phyloP scores from a whole-genome alignment of 208 protist species.

The Novymonas esmeraldas region DNA sequence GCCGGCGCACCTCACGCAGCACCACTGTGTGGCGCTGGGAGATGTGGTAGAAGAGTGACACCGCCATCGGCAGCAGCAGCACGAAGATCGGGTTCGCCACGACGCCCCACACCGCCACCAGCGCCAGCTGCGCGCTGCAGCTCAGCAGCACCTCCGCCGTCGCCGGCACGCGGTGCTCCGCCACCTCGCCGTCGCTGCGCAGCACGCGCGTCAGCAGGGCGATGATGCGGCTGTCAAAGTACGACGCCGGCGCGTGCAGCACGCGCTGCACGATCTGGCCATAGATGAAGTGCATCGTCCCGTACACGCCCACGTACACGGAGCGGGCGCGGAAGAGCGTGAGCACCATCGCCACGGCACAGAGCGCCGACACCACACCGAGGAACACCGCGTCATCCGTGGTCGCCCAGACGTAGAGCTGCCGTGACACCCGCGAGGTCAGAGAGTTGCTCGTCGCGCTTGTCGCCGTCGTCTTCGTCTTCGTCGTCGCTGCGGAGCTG shows the following conservation, averaged over 20 bases:
- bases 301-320: constrained; percentile 39
- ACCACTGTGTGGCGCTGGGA: constrained; percentile 51
- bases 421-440: neutral
- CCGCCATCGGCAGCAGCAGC: constrained; percentile 49
- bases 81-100: constrained; percentile 62
- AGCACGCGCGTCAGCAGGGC: constrained; percentile 46
- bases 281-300: constrained; percentile 48
- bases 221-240: constrained; percentile 53
- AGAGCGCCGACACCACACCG: constrained; percentile 18
- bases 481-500: neutral
- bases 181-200: constrained; percentile 50
- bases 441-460: neutral
- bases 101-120: constrained; percentile 48
- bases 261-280: constrained; percentile 49
- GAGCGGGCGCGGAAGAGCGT: constrained; percentile 37
- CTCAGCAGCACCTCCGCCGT: constrained; percentile 49
- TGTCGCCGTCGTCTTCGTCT: neutral
- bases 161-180: constrained; percentile 40
- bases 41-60: constrained; percentile 50
- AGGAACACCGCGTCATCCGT: constrained; percentile 28
- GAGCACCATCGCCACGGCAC: constrained; percentile 38
- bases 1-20: constrained; percentile 50
- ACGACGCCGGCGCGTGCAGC: constrained; percentile 47
- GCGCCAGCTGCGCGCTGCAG: constrained; percentile 43
- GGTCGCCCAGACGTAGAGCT: constrained; percentile 13